Evolutionary conservation across 2,329 filamentous ascomycete species (phyloP), one percentile per base, ranked within the genome.

Genomic region (Trichoderma sp.): DNA sequence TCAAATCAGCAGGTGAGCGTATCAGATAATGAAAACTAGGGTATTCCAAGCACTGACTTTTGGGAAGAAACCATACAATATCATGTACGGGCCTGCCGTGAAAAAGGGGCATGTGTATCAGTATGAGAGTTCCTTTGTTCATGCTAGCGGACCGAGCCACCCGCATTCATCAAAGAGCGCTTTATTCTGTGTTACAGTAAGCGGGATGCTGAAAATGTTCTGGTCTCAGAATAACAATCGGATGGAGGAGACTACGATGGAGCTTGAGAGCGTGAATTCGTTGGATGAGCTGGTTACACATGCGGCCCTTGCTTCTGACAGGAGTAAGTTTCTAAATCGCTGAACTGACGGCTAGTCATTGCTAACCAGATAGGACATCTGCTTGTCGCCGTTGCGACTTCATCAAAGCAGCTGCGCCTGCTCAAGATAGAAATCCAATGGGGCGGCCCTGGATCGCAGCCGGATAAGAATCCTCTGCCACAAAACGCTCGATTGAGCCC

Each of bases 281-380:
- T 89, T 90, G 0, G 89, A 93, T 71, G 90, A 93, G 72, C 78
- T 92, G n/a, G 85, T 95, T 61, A 93, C 92, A 0, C 93, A 96
- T 80, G 92, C 92, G 13, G 87, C 92, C 49, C 83, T 94, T 71
- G 87, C 90, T 69, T 88, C 91, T 3, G 92, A 94, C 67, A 92
- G 90, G 79, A 89, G 91, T 92, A 79, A 75, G 82, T 14, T 8
- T 11, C 32, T 2, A 5, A 28, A 24, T 16, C 30, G 8, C 4
- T 13, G 13, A 32, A 51, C 4, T 4, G 10, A n/a, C 11, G 18
- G 18, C 52, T 32, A 4, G 39, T 8, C 30, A 7, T 4, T 21
- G 28, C 72, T 76, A 55, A 86, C 73, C 18, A n/a, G 43, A 3
- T 46, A 83, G 79, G 82, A 69, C 83, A 83, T 55, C 79, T 94